Conservation (phyloP, 2,329 filamentous ascomycete species). For the Kalmusia sp. region DNA sequence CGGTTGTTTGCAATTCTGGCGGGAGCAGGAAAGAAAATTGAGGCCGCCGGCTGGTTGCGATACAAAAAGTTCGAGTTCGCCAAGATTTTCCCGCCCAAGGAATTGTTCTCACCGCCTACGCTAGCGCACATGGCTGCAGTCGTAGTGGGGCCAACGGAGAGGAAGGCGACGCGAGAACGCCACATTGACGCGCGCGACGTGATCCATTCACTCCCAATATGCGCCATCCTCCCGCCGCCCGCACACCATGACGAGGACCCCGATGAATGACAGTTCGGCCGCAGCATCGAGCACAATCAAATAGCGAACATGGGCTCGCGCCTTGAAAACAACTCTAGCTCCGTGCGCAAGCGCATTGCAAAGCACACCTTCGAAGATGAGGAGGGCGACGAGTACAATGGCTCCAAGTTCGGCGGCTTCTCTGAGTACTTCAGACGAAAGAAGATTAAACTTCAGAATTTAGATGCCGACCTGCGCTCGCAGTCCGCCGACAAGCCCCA, state of each 20-base stretch:
- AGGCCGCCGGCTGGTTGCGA: constrained; percentile 14
- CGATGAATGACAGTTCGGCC: constrained; percentile 23
- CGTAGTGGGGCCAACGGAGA: constrained; percentile 7
- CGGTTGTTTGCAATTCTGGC: constrained; percentile 21
- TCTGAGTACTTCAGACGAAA: constrained; percentile 92
- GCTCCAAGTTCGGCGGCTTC: constrained; percentile 87
- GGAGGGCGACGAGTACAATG: constrained; percentile 87
- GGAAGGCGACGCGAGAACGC: constrained; percentile 18
- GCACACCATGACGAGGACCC: constrained; percentile 35
- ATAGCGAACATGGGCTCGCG: constrained; percentile 64
- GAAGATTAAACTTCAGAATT: constrained; percentile 96
- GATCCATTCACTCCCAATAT: constrained; percentile 12
- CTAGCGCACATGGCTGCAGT: not conserved
- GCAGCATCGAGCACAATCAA: constrained; percentile 15
- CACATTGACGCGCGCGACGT: constrained; percentile 21
- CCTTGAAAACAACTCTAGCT: constrained; percentile 64
- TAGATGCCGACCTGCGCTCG: constrained; percentile 81
- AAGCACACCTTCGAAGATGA: constrained; percentile 79
- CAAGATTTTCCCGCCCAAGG: constrained; percentile 22
- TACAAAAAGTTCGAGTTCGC: constrained; percentile 30
- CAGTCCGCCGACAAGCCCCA: constrained; percentile 73
- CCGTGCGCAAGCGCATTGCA: constrained; percentile 69
- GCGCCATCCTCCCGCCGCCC: constrained; percentile 11
- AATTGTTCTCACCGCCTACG: constrained; percentile 31
- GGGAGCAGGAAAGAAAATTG: constrained; percentile 19